A percentile compares a stretch with the other conserved stretches of the same genome.
Conservation (phyloP, 495 filamentous ascomycete species). For the Chaetomium fimeti region DNA sequence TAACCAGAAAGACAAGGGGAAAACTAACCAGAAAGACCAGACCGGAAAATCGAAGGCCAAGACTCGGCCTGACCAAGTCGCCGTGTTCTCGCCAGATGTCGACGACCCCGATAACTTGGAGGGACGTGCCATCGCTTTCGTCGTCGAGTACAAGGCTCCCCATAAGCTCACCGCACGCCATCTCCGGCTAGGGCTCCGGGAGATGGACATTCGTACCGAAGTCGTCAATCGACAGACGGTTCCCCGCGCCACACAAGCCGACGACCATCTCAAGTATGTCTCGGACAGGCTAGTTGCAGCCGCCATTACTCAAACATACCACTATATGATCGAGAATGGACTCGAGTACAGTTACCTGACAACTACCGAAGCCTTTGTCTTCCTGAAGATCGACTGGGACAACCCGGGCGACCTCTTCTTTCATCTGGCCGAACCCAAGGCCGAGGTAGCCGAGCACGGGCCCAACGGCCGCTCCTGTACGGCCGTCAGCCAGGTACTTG, state of each 20-base stretch:
- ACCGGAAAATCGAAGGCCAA: neutral
- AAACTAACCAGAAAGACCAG: too few species aligned
- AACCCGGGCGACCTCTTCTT: constrained; percentile 25
- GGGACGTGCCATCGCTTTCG: constrained; percentile 24
- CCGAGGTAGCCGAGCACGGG: constrained; percentile 21
- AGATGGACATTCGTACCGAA: constrained; percentile 29
- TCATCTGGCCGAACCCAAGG: constrained; percentile 27
- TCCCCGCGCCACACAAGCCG: neutral
- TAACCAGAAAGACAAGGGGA: too few species aligned
- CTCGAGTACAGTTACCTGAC: constrained; percentile 42
- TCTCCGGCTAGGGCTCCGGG: constrained; percentile 27
- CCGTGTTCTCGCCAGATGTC: constrained; percentile 21
- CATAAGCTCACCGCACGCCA: constrained; percentile 37
- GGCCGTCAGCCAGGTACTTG: neutral
- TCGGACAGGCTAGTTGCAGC: constrained; percentile 38
- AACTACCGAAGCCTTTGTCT: constrained; percentile 48
- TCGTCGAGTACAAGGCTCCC: constrained; percentile 38
- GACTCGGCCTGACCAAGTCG: neutral
- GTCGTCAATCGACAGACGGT: constrained; percentile 22
- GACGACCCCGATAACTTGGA: constrained; percentile 18
- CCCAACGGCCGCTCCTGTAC: neutral
- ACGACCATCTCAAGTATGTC: constrained; percentile 32
- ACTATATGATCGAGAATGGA: constrained; percentile 46
- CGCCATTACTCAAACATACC: constrained; percentile 45
- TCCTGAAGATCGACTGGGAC: constrained; percentile 44